Base-by-base conservation (phyloP, 768 basidiomycete genomes). In the Tylopilus balloui region DNA sequence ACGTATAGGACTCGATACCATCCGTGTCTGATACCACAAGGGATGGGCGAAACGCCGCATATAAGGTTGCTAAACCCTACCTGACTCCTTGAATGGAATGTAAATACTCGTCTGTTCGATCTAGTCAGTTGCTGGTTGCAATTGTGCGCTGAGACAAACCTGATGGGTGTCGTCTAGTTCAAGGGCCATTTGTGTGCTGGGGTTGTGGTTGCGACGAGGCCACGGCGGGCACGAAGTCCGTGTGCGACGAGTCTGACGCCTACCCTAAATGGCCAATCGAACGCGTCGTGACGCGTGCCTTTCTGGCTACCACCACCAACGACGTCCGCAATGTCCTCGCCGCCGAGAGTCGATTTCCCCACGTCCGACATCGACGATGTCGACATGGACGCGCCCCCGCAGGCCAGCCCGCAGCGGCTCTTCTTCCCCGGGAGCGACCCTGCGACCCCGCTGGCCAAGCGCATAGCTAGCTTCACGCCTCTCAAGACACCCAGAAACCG, bases 311-410 rank as follows among this genome's bases (percentile, higher is more conserved):
- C 11, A 27, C 12, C n/a, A 17, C 19, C 35, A 31, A 12, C 29
- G 29, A n/a, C 37, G 9, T 9, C 19, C 11, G 21, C 9, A 1
- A 84, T 85, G 83, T 84, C 83, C 8, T 84, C 81, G 35, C 82
- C 81, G 21, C 81, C 81, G 17, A 71, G 76, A 28, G 65, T 84
- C 32, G 80, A 84, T 56, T 84, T 84, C 59, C 83, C 82, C 4
- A 73, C 80, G 1, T 84, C 81, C 6, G 83, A 72, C 40, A 57
- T 69, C 53, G 69, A 84, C 45, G 78, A 80, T 62, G 69, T 78
- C 25, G 70, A 79, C n/a, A 81, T 81, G 79, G 72, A 68, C 24
- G 72, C 65, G 27, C 68, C 55, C 13, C 50, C 54, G 6, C 50
- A 38, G 17, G 5, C 42, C 25, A 53, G 58, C 27, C 58, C 58